Evolutionary conservation across 1,284 basidiomycete species (phyloP), one percentile per base, ranked within the genome.

Genomic region (Pholiota adiposa): DNA sequence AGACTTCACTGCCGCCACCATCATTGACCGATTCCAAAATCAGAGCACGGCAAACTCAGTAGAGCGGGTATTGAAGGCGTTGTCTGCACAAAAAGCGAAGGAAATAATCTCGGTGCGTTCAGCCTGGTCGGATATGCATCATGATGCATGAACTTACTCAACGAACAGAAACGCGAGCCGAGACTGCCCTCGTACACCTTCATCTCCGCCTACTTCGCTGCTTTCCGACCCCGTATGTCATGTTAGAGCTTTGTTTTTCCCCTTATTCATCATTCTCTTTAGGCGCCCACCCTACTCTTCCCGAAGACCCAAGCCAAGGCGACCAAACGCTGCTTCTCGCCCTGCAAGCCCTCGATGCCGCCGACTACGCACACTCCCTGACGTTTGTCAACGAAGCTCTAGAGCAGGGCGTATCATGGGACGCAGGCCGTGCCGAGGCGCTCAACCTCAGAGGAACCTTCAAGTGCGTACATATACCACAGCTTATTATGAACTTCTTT

Each of bases 1-100:
- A 95, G 97, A 99, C 76, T 99, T 92, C 80, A 98, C 97, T 0
- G 94, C 97, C 8, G 90, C 93, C 0, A 96, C 96, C 14, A 97
- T 99, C 65, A 83, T 99, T 48, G 94, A 97, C 72, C 89, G 91
- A 70, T 98, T 99, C 86, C 82, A 89, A 72, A 96, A 97, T 71
- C 87, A 92, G 66, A 70, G 79, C 0, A 91, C 95, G 3, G 88
- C 92, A 5, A 83, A 88, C 59, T 81, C 92, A 1, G 94, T 99
- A 12, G 97, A 99, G 76, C 88, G 96, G 43, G 94, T 97, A 41
- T 77, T 99, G 67, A 97, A 96, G 79, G 89, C 90, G 67, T 78
- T 97, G 36, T 86, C 96, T 0, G 77, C 83, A 0, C 78, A 87
- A 69, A 89, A 91, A 72, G 92, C 93, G 0, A 76, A 85, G 34